These are phyloP conservation scores for Fusarium mundagurra DNA, from an alignment of 2,329 filamentous ascomycete species.

Conservation along the genomic window DNA sequence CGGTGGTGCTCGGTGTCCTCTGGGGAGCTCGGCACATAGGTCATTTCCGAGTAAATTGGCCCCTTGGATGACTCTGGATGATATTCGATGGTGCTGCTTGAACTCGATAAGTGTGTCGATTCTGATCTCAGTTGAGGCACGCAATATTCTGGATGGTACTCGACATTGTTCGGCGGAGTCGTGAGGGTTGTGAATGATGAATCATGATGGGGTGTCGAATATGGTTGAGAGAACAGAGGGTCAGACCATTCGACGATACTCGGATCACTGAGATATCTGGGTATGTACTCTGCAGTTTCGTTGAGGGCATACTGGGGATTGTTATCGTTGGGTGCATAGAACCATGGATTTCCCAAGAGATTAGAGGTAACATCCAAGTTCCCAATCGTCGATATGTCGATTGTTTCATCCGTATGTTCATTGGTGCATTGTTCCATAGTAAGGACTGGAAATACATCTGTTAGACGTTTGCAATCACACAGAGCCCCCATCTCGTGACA, in stretches of 20 bases:
- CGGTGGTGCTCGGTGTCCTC: neutral
- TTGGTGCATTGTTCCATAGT: neutral
- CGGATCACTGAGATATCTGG: neutral
- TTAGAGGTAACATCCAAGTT: neutral
- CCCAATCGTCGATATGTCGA: neutral
- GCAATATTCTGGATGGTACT: neutral
- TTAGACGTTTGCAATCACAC: neutral
- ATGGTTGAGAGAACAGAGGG: neutral
- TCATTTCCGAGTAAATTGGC: neutral
- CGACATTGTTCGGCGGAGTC: neutral
- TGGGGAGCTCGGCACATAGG: neutral
- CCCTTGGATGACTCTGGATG: neutral
- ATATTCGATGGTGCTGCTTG: neutral
- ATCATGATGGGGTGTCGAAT: neutral
- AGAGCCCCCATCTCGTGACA: too few species aligned
- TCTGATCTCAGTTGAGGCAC: neutral
- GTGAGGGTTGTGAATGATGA: neutral
- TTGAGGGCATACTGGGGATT: neutral
- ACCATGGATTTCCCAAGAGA: neutral
- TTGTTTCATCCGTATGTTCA: neutral
- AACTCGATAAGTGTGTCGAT: fast-evolving
- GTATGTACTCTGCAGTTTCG: neutral
- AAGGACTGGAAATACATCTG: neutral
- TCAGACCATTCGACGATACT: neutral
- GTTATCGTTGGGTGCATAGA: neutral